phyloP scores from a whole-genome alignment of 2,329 filamentous ascomycete species.

The Botrytis deweyae region DNA sequence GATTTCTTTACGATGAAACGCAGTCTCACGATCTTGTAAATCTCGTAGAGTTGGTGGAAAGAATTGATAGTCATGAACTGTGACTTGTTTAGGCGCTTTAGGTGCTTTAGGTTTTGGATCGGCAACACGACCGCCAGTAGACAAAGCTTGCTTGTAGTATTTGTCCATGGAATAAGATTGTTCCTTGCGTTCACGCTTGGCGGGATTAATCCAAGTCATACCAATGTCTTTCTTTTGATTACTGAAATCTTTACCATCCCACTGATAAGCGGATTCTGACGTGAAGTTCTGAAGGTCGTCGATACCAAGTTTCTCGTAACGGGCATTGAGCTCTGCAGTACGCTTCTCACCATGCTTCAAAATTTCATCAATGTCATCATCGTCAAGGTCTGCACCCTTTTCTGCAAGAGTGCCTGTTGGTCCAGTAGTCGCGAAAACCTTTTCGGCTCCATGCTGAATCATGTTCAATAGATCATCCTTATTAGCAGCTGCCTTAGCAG shows the following conservation, averaged over 20 bases:
- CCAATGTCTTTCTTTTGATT: constrained; percentile 89
- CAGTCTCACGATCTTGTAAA: constrained; percentile 93
- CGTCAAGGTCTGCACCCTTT: constrained; percentile 64
- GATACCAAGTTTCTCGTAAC: constrained; percentile 94
- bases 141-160: constrained; percentile 91
- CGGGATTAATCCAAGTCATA: constrained; percentile 94
- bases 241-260: constrained; percentile 97
- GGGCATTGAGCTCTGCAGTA: constrained; percentile 85
- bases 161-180: constrained; percentile 98
- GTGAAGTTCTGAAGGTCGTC: constrained; percentile 98
- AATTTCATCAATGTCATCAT: constrained; percentile 89
- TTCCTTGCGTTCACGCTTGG: constrained; percentile 97
- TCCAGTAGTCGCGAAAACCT: constrained; percentile 78
- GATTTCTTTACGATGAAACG: constrained; percentile 93
- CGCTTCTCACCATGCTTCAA: constrained; percentile 82
- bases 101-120: constrained; percentile 93
- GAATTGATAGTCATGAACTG: constrained; percentile 96
- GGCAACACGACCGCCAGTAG: constrained; percentile 71
- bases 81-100: constrained; percentile 88
- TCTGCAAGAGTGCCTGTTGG: constrained; percentile 59
- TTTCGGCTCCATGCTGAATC: constrained; percentile 98
- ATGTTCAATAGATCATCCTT: constrained; percentile 96
- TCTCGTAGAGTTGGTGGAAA: constrained; percentile 82
- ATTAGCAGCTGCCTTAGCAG: constrained; percentile 85
- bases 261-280: constrained; percentile 96